Conservation (phyloP, 306 rosid species). For the Glycine tomentella region DNA sequence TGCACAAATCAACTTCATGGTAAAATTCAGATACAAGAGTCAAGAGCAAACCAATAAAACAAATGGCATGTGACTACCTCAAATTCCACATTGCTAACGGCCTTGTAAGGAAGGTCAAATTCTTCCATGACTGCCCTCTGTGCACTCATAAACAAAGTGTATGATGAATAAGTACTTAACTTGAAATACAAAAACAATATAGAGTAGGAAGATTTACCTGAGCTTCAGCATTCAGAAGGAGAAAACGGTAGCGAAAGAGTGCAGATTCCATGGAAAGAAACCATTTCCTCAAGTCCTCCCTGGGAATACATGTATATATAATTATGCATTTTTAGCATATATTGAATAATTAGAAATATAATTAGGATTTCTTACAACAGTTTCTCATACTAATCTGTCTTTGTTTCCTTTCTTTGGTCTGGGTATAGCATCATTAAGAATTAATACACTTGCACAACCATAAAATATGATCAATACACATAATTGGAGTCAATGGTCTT, state of each 20-base stretch:
- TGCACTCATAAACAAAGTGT: constrained; percentile 46
- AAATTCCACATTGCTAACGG: constrained; percentile 67
- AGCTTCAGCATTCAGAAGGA: constrained; percentile 56
- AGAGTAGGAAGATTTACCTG: constrained; percentile 61
- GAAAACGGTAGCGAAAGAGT: constrained; percentile 84
- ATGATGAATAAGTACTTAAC: constrained; percentile 33
- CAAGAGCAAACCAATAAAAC: constrained; percentile 37
- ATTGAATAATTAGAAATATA: constrained; percentile 1
- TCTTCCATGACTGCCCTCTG: constrained; percentile 79
- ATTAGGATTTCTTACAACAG: constrained; percentile 15
- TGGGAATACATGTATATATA: constrained; percentile 39
- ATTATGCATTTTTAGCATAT: constrained; percentile 24
- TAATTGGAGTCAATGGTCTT: constrained; percentile 11
- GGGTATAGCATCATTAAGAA: constrained; percentile 23
- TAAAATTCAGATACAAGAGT: constrained; percentile 22
- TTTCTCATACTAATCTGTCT: not conserved
- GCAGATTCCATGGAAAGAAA: constrained; percentile 86
- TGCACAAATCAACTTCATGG: constrained; percentile 28
- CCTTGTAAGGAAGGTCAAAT: constrained; percentile 74
- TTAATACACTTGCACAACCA: not conserved
- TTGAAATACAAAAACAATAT: constrained; percentile 24
- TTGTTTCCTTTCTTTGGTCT: constrained; percentile 24
- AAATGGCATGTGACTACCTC: constrained; percentile 65
- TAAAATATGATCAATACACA: not conserved
- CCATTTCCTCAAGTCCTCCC: constrained; percentile 98